Evolutionary conservation across 2,329 filamentous ascomycete genomes (phyloP), one percentile per base, ranked within the genome.

Genomic region (Hypoxylon sp.): DNA sequence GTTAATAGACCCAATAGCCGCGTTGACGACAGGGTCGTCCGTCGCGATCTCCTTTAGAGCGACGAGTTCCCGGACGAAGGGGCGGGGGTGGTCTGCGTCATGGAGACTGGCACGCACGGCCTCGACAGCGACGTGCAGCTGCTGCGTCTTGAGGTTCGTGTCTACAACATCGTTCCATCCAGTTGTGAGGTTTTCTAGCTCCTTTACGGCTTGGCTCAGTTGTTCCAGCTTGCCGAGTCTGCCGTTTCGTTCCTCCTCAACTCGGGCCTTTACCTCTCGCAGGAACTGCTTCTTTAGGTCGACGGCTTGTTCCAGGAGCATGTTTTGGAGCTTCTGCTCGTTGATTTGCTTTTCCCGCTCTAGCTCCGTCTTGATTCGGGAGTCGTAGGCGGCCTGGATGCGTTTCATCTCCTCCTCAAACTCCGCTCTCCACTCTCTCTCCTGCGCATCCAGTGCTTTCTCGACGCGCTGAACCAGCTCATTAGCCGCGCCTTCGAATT

Each of bases 1-100:
- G 84, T 97, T 97, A 81, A 99, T 97, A 31, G 94, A 97, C n/a
- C 93, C 92, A 75, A 99, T 97, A 66, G 96, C 96, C 3, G 95
- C 95, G 74, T 94, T 91, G 67, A 99, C 94, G 5, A 98, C 92
- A 0, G 92, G 84, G 78, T 97, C 93, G 56, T 94, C 92, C 31
- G 88, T 87, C 3, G 94, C 93, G 73, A 97, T 93, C 81, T 98
- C 94, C 83, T 97, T 97, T 61, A 99, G 88, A 3, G 96, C 96
- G 19, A 97, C 93, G 13, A 99, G 90, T 83, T 99, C 96, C 70
- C 91, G 90, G 76, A 97, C 88, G 80, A 99, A 99, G 3, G 96
- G 96, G 46, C 89, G 88, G 19, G 95, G 92, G 74, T 90, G 87
- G 47, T 90, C 84, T 11, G 91, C 87, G 71, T 91, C 91, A 77